Base-by-base conservation (phyloP, 495 filamentous ascomycete genomes). In the Geoglossum glabrum region DNA sequence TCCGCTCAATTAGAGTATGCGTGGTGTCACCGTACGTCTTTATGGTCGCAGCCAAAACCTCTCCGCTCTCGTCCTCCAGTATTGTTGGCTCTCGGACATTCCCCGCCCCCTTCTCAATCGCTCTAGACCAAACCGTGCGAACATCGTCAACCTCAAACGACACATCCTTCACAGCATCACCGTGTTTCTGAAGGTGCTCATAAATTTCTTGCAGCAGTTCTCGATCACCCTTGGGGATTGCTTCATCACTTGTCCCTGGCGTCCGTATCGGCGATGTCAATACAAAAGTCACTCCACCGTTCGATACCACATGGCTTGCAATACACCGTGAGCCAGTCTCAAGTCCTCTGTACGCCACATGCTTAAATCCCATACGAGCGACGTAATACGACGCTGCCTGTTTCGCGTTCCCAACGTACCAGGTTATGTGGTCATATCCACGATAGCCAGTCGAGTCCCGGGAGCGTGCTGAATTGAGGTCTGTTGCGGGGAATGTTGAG, bases 321-420 rank as follows among this genome's bases (percentile, higher is more conserved):
- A 85, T 70, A 59, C 73, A 73, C 27, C 88, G 81, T 59, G 74
- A 82, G 62, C 87, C 86, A 0, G 90, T 96, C 67, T 95, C 89
- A 21, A 96, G 81, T 3, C 88, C 89, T 15, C 76, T 76, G 68
- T 92, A 94, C 58, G 90, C 90, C 54, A 94, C 67, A 0, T 77
- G 79, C 58, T 74, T 71, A 75, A 95, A 93, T 43, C 87, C 87
- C 73, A 93, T 83, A 60, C 84, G 82, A 10, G 83, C 82, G 66
- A 83, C 83, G 71, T 92, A 95, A 73, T 83, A 94, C 54, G 79
- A 76, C 45, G 87, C 87, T 0, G 85, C 86, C 75, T 94, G 88
- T 71, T 95, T 95, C 63, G 90, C 90, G 69, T 96, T 96, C 63
- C 87, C 87, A 6, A 96, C 90, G 68, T 86, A 95, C 88, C 88